phyloP scores from a whole-genome alignment of 2,329 filamentous ascomycete species.

The Furcasterigmium furcatum region DNA sequence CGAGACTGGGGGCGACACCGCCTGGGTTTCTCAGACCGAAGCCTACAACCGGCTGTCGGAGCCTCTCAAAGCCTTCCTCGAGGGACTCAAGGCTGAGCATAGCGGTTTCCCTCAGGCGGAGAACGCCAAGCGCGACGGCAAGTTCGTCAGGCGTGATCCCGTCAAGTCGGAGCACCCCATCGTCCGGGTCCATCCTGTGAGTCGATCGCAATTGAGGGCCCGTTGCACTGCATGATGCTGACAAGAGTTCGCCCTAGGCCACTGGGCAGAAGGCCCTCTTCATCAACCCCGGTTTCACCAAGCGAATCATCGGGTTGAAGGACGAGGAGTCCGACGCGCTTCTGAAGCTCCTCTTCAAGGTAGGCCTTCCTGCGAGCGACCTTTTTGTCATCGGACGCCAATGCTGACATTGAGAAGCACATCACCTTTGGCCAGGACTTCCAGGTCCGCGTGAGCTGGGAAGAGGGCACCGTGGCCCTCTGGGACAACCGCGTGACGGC shows the following conservation, averaged over 20 bases:
- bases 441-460: constrained; percentile 65
- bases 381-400: not conserved
- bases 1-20: constrained; percentile 31
- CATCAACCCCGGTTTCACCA: constrained; percentile 51
- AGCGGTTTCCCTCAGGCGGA: constrained; percentile 33
- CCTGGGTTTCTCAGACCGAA: constrained; percentile 30
- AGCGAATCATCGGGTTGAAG: constrained; percentile 77
- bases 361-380: constrained; percentile 5
- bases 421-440: constrained; percentile 58
- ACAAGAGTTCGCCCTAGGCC: constrained; percentile 1
- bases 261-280: constrained; percentile 22
- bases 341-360: constrained; percentile 65
- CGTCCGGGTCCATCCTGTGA: constrained; percentile 63
- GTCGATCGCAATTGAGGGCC: constrained; percentile 26
- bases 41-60: constrained; percentile 32
- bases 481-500: constrained; percentile 62
- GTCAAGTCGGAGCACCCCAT: constrained; percentile 63
- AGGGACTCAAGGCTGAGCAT: constrained; percentile 33
- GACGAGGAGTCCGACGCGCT: constrained; percentile 80
- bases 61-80: constrained; percentile 29
- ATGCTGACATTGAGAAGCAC: constrained; percentile 25
- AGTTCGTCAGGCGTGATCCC: constrained; percentile 55
- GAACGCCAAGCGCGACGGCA: constrained; percentile 25
- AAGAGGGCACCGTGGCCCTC: constrained; percentile 61
- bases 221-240: not conserved